Percentiles rank a stretch among this genome's conserved stretches.
phyloP scores from a whole-genome alignment of 1,284 basidiomycete species.

The Leucoagaricus sp. region DNA sequence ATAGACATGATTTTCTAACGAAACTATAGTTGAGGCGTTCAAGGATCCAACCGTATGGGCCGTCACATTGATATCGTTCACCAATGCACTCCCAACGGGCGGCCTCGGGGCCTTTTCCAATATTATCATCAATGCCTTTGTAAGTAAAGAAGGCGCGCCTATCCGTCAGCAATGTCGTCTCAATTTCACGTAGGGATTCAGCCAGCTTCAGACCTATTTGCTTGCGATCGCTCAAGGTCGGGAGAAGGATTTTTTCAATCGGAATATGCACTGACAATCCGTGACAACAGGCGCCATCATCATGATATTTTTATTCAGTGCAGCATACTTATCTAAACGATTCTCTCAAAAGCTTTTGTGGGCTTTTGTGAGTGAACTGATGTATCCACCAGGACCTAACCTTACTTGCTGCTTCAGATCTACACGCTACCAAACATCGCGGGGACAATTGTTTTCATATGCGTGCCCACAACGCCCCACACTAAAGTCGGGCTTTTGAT shows the following conservation, averaged over 20 bases:
- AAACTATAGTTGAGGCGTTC: conserved; percentile 42
- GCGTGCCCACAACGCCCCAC: conserved; percentile 35
- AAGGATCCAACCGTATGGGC: conserved; percentile 49
- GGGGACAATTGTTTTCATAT: conserved; percentile 51
- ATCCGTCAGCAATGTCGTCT: background rate
- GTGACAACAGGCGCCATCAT: conserved; percentile 38
- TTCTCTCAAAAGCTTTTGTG: conserved; percentile 46
- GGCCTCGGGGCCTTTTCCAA: conserved; percentile 55
- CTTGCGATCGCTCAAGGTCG: conserved; percentile 51
- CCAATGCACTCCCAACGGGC: conserved; percentile 55
- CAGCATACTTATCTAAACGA: conserved; percentile 44
- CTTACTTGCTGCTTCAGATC: conserved; percentile 25
- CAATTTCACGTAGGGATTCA: conserved; percentile 38
- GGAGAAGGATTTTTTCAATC: background rate
- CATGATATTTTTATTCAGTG: conserved; percentile 48
- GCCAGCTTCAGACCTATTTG: conserved; percentile 49
- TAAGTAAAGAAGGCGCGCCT: conserved; percentile 19
- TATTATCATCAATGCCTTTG: conserved; percentile 50
- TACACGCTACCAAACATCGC: conserved; percentile 51
- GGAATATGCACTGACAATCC: background rate
- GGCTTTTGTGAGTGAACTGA: conserved; percentile 40
- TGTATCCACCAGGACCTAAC: background rate
- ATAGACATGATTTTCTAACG: background rate
- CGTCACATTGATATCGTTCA: conserved; percentile 47
- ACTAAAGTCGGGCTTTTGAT: conserved; percentile 50